Conservation (phyloP, 2,329 filamentous ascomycete genomes). For the Fusarium abutilonis region DNA sequence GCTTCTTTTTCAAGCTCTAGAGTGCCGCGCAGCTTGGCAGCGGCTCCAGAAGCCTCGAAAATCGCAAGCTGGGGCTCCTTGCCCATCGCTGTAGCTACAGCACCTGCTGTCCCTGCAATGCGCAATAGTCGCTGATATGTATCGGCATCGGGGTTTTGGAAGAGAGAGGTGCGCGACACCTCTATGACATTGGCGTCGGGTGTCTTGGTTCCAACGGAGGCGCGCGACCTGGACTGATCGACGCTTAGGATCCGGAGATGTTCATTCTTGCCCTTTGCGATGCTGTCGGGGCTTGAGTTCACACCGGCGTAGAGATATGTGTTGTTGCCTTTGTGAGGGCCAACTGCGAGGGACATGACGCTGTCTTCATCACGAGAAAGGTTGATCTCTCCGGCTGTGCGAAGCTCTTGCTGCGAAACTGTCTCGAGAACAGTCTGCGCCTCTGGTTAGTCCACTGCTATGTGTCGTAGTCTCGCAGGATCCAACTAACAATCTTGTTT, state of each 20-base stretch:
- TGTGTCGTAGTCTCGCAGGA: not conserved
- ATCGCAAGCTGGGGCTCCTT: conserved; percentile 81
- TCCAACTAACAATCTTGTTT: conserved; percentile 80
- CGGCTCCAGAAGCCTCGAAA: conserved; percentile 69
- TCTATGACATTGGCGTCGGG: conserved; percentile 58
- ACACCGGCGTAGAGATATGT: conserved; percentile 76
- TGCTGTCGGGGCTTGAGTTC: conserved; percentile 79
- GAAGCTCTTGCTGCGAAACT: conserved; percentile 69
- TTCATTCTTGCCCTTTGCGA: conserved; percentile 80
- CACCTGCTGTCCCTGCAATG: conserved; percentile 74
- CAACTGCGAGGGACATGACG: conserved; percentile 81
- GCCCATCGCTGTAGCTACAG: conserved; percentile 80
- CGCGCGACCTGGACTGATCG: conserved; percentile 51
- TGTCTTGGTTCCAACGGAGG: conserved; percentile 45
- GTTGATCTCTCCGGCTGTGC: conserved; percentile 75
- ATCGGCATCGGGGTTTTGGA: conserved; percentile 60
- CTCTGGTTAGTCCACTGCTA: conserved; percentile 22
- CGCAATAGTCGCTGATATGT: conserved; percentile 69
- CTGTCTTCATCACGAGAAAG: conserved; percentile 88
- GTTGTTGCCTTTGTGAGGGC: conserved; percentile 65
- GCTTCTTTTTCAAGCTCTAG: conserved; percentile 66
- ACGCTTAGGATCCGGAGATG: conserved; percentile 83
- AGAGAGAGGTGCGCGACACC: conserved; percentile 63
- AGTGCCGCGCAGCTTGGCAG: conserved; percentile 59
- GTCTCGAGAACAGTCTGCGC: conserved; percentile 75